These are phyloP conservation scores for Thyridium curvatum DNA, from an alignment of 2,329 filamentous ascomycete species.

Conservation along the genomic window DNA sequence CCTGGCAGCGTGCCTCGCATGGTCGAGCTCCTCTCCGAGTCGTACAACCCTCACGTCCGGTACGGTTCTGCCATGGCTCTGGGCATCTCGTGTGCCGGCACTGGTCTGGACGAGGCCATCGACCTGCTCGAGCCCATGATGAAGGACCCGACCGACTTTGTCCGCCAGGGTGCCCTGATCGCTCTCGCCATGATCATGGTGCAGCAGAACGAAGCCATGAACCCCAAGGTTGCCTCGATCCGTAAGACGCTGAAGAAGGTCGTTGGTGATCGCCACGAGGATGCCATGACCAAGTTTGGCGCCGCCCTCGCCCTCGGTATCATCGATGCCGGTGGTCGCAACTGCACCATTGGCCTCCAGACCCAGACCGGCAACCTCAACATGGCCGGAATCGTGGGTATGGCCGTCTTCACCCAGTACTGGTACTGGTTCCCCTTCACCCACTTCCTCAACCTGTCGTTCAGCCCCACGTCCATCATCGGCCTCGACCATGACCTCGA, in stretches of 20 bases:
- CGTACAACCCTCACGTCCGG: slow-evolving; percentile 96
- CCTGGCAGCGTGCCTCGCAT: slow-evolving; percentile 95
- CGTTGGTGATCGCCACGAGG: slow-evolving; percentile 88
- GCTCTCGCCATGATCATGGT: slow-evolving; percentile 96
- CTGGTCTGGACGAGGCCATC: slow-evolving; percentile 91
- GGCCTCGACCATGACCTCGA: slow-evolving; percentile 90
- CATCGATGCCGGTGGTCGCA: slow-evolving; percentile 94
- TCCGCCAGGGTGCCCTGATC: slow-evolving; percentile 92
- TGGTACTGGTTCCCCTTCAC: slow-evolving; percentile 99
- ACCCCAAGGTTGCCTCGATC: slow-evolving; percentile 87
- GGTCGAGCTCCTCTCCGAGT: slow-evolving; percentile 96
- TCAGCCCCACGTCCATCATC: slow-evolving; percentile 95
- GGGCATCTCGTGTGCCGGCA: slow-evolving; percentile 95
- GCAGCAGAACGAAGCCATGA: slow-evolving; percentile 99
- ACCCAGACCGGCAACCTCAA: slow-evolving; percentile 98
- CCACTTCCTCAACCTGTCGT: slow-evolving; percentile 92
- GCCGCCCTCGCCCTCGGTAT: slow-evolving; percentile 91
- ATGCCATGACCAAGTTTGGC: slow-evolving; percentile 99
- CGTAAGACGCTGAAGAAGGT: slow-evolving; percentile 94
- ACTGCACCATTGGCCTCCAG: slow-evolving; percentile 96
- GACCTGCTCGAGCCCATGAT: slow-evolving; percentile 98
- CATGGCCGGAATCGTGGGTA: slow-evolving; percentile 96
- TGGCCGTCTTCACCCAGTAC: slow-evolving; percentile 98
- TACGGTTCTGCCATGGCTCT: slow-evolving; percentile 98
- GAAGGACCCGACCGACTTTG: slow-evolving; percentile 98